Base-by-base conservation (phyloP, 805 yeast species). In the Candida vartiovaarae region DNA sequence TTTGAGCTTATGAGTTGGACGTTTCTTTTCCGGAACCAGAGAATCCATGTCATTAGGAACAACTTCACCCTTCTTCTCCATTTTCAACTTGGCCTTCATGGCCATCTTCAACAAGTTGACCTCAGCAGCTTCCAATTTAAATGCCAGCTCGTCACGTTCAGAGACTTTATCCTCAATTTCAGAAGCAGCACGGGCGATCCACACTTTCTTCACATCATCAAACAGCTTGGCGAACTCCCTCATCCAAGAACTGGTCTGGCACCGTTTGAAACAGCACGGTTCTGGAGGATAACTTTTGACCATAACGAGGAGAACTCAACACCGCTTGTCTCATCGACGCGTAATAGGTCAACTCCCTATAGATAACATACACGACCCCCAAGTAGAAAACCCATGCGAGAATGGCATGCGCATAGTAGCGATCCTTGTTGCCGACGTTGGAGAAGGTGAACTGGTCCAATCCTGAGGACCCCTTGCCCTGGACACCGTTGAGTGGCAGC, bases 331-430 rank as follows among this genome's bases (percentile, higher is more conserved):
- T 76, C 54, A 87, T 66, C 3, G 93, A 81, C 45, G 81, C 75
- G 65, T 80, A 91, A 63, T 80, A 87, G 48, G 75, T 76, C 53
- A 89, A 67, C 63, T 91, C 99, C 47, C 97, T 72, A 66, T 87
- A 90, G 41, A 91, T 70, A 39, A 86, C 71, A 59, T 78, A 90
- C 44, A 88, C 55, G 38, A 85, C 72, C 28, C 70, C 59, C 35
- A 90, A 84, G 59, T 82, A 89, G 62, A 75, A 90, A 31, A 82
- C 52, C 91, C 95, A 85, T 2, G 90, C 78, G 36, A 87, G 59
- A 45, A 91, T 72, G 0, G 81, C 93, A 60, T 90, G 97, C 8
- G 95, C 96, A 57, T 80, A 91, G 68, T 84, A 89, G 43, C 95
- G 74, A 23, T 72, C 65, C 2, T 61, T 60, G 45, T 76, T 53